Conservation (phyloP, 2,329 filamentous ascomycete species). For the Phyllosticta citribraziliensis region DNA sequence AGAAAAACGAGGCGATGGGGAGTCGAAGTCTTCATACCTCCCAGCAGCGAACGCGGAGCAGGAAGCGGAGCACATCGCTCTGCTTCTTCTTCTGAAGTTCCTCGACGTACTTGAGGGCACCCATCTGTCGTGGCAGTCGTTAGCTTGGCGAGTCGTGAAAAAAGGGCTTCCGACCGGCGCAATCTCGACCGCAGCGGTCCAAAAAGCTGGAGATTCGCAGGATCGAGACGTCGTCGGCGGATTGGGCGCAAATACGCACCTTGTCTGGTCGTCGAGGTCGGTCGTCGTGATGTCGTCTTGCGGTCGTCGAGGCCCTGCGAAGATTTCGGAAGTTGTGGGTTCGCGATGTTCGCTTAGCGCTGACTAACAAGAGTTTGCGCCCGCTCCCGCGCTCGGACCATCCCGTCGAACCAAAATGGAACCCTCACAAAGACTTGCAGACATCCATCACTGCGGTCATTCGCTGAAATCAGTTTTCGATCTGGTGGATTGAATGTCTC, state of each 20-base stretch:
- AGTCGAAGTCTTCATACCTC: constrained; percentile 55
- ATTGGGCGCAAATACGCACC: constrained; percentile 16
- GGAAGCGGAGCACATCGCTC: constrained; percentile 99
- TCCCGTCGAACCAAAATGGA: background rate
- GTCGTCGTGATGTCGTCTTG: constrained; percentile 18
- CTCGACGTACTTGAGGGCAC: constrained; percentile 99
- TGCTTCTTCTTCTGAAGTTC: constrained; percentile 99
- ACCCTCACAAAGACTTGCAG: background rate
- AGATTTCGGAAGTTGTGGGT: constrained; percentile 19
- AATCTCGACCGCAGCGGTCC: background rate
- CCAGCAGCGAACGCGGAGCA: constrained; percentile 94
- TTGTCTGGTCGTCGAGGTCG: constrained; percentile 20
- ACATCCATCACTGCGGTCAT: no score
- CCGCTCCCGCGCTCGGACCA: background rate
- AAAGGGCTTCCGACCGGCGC: background rate
- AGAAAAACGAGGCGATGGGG: constrained; percentile 16
- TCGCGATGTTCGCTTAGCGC: constrained; percentile 14
- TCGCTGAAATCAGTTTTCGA: no score
- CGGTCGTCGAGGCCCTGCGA: constrained; percentile 21
- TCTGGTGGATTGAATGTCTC: no score
- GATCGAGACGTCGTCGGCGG: background rate
- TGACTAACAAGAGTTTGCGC: constrained; percentile 8
- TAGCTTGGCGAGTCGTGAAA: background rate
- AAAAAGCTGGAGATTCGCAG: background rate
- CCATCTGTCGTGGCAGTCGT: constrained; percentile 54